Evolutionary conservation across 148 eudicot species (phyloP).

Genomic region (Nyssa sinensis): DNA sequence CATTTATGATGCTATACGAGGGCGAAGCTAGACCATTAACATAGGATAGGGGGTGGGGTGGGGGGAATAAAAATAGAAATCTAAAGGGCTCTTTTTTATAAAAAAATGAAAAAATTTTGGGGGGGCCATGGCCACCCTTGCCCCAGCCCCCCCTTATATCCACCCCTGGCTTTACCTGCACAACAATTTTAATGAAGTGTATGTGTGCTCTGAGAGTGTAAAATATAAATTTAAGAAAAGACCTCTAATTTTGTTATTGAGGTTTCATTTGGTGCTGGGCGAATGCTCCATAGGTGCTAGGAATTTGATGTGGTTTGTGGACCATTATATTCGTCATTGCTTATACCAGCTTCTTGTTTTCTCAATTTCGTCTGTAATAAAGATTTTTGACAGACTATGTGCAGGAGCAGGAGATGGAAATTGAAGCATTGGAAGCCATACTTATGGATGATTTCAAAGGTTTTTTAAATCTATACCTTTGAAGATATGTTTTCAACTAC

Average conservation of each 20-base stretch:
- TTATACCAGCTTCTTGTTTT: neutral
- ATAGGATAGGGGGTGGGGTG: too few species aligned
- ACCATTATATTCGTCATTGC: too few species aligned
- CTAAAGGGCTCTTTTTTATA: too few species aligned
- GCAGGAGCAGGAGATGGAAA: slow-evolving; percentile 95
- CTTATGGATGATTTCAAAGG: slow-evolving; percentile 88
- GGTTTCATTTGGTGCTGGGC: neutral
- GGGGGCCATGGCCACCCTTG: too few species aligned
- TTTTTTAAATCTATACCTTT: slow-evolving; percentile 17
- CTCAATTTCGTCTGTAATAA: neutral
- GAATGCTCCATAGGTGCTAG: neutral
- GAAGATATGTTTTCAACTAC: neutral
- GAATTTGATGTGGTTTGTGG: neutral
- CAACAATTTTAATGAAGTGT: neutral
- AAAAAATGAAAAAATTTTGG: too few species aligned
- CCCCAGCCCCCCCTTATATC: too few species aligned
- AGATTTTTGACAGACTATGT: slow-evolving; percentile 46
- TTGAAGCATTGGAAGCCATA: slow-evolving; percentile 88
- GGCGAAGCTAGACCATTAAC: too few species aligned
- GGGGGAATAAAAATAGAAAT: too few species aligned
- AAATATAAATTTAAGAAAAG: neutral
- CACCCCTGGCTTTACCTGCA: neutral
- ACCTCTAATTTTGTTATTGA: neutral
- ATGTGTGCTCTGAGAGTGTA: neutral
- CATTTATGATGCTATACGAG: too few species aligned